Conservation (phyloP, 169 alveolate species). For the Cryptosporidium parvum region DNA sequence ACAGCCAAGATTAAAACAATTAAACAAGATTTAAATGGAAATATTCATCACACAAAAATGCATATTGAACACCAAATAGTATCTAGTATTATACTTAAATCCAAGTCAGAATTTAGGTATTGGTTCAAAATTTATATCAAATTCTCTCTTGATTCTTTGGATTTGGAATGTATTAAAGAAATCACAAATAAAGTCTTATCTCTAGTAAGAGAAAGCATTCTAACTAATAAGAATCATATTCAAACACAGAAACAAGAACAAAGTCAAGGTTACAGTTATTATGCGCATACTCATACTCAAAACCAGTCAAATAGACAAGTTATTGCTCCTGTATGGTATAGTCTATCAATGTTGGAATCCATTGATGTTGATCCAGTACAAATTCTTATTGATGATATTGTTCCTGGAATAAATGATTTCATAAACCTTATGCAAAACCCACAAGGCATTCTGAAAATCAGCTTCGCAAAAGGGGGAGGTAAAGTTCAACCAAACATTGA, state of each 20-base stretch:
- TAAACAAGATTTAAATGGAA: background rate
- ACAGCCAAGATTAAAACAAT: background rate
- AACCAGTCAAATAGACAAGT: background rate
- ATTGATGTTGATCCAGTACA: constrained; percentile 34
- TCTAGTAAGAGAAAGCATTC: constrained; percentile 31
- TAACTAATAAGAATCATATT: background rate
- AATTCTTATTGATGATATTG: constrained; percentile 10
- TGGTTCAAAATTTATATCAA: constrained; percentile 59
- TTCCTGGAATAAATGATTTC: constrained; percentile 15
- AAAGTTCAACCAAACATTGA: background rate
- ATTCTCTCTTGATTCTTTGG: constrained; percentile 27
- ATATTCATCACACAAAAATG: constrained; percentile 12
- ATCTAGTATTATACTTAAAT: constrained; percentile 17
- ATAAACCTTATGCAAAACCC: background rate
- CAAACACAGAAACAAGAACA: background rate
- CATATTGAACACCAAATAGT: constrained; percentile 69
- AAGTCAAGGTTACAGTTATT: background rate
- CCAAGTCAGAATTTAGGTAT: constrained; percentile 43
- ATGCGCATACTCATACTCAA: background rate
- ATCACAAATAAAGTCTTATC: background rate
- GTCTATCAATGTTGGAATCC: constrained; percentile 1
- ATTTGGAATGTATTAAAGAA: constrained; percentile 1
- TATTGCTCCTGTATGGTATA: constrained; percentile 19
- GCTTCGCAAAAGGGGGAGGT: background rate
- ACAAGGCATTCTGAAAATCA: background rate